Conservation (phyloP, 371 early-diverging fungal species). For the Saksenaea vasiformis region DNA sequence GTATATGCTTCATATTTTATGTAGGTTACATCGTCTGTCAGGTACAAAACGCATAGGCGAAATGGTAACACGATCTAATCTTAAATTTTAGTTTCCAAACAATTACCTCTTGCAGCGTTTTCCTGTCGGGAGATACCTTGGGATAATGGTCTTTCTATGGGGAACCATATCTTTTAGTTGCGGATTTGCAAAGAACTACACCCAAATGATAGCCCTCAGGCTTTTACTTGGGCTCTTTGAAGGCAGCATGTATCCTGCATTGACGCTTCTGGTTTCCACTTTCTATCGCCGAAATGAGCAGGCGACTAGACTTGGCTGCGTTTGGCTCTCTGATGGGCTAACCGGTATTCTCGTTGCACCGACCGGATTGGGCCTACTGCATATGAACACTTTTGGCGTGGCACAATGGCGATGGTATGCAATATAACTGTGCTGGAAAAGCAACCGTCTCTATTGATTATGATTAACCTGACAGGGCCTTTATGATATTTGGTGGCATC, state of each 20-base stretch:
- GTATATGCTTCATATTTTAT: conserved; percentile 39
- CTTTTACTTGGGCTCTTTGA: conserved; percentile 30
- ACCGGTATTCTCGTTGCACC: conserved; percentile 55
- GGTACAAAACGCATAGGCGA: conserved; percentile 12
- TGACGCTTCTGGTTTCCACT: conserved; percentile 10
- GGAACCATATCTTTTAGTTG: conserved; percentile 15
- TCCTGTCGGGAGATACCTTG: conserved; percentile 20
- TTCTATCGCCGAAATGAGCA: conserved; percentile 23
- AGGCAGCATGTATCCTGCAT: conserved; percentile 27
- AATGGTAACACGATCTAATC: too few relatives aligned
- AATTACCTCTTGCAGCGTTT: conserved; percentile 24
- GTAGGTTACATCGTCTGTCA: conserved; percentile 42
- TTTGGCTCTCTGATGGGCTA: conserved; percentile 26
- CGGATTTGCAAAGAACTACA: conserved; percentile 12
- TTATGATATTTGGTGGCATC: conserved; percentile 1
- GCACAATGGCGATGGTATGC: conserved; percentile 52
- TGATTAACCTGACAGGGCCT: neutral
- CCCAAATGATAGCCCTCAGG: conserved; percentile 13
- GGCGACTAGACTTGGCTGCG: conserved; percentile 7
- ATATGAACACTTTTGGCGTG: conserved; percentile 37
- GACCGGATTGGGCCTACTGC: conserved; percentile 48
- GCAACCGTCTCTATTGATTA: neutral
- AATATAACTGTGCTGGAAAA: neutral
- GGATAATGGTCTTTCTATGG: conserved; percentile 17
- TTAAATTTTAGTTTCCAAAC: conserved; percentile 22